Percentiles rank a stretch among this genome's conserved stretches.
Evolutionary conservation across 1,284 basidiomycete species (phyloP).

Genomic region (Retiboletus flavoniger): DNA sequence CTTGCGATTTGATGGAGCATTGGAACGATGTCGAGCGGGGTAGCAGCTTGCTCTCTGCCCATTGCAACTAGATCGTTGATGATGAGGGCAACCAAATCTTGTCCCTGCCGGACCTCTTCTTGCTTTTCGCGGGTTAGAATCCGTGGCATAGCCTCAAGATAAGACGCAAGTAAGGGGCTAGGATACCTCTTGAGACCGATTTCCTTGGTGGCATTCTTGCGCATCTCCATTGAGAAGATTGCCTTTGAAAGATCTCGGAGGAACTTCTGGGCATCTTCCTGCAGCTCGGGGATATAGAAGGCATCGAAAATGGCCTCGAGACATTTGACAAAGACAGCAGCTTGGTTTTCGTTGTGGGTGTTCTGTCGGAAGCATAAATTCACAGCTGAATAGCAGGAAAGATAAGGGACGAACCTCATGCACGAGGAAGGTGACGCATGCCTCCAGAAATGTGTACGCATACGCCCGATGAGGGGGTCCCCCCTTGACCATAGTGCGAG

Average conservation of each 20-base stretch:
- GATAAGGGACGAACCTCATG: conserved; percentile 57
- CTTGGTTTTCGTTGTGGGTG: conserved; percentile 69
- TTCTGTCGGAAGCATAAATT: conserved; percentile 48
- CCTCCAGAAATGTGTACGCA: conserved; percentile 80
- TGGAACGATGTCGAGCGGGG: conserved; percentile 54
- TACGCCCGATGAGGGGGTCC: conserved; percentile 54
- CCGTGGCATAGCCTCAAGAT: conserved; percentile 75
- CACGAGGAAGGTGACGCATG: conserved; percentile 69
- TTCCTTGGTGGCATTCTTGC: conserved; percentile 54
- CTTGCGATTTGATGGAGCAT: conserved; percentile 78
- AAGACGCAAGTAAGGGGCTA: conserved; percentile 63
- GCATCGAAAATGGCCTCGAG: conserved; percentile 83
- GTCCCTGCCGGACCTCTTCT: conserved; percentile 59
- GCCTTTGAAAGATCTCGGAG: conserved; percentile 66
- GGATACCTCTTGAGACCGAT: conserved; percentile 55
- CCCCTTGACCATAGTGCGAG: conserved; percentile 60
- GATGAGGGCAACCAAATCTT: conserved; percentile 59
- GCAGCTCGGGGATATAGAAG: conserved; percentile 67
- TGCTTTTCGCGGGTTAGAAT: conserved; percentile 65
- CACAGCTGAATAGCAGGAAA: not conserved
- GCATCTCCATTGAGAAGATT: conserved; percentile 68
- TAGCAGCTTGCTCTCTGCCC: conserved; percentile 46
- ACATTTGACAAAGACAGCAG: conserved; percentile 68
- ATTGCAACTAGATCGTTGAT: conserved; percentile 68
- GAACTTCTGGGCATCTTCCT: conserved; percentile 67